A percentile compares a stretch with the other conserved stretches of the same genome.
phyloP scores from a whole-genome alignment of 164 flowering plant species.

The grape (Vitis vinifera) region DNA sequence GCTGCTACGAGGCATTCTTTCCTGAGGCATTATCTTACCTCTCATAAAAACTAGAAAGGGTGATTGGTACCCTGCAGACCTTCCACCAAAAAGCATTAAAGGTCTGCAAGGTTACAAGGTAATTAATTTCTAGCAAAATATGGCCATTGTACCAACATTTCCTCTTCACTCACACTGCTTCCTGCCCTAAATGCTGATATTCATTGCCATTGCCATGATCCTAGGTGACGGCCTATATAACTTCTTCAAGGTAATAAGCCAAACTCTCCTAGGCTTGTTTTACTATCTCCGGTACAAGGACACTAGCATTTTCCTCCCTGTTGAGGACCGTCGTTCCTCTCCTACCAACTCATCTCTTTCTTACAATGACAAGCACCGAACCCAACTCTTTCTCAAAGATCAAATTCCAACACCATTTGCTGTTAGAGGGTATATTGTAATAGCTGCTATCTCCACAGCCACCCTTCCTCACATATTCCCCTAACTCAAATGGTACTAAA shows the following conservation, averaged over 20 bases:
- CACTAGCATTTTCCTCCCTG: constrained; percentile 6
- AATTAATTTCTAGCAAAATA: not conserved
- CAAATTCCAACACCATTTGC: constrained; percentile 38
- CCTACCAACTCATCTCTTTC: constrained; percentile 10
- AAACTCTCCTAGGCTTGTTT: constrained; percentile 24
- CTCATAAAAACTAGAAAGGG: constrained; percentile 33
- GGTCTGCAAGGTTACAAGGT: constrained; percentile 50
- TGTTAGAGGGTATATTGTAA: constrained; percentile 24
- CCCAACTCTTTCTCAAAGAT: constrained; percentile 37
- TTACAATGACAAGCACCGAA: constrained; percentile 30
- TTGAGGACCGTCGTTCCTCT: constrained; percentile 9
- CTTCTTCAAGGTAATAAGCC: constrained; percentile 40
- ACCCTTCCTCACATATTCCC: constrained; percentile 40
- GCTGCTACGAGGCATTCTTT: constrained; percentile 46
- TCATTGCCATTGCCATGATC: constrained; percentile 50
- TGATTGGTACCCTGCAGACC: constrained; percentile 34
- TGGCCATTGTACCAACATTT: not conserved
- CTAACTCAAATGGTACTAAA: constrained; percentile 49
- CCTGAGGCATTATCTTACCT: constrained; percentile 67
- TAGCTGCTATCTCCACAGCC: constrained; percentile 32
- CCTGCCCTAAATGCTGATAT: constrained; percentile 26
- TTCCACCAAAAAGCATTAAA: constrained; percentile 21
- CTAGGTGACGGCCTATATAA: constrained; percentile 54
- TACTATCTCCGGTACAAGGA: constrained; percentile 17
- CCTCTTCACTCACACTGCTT: not conserved